A percentile compares a stretch with the other conserved stretches of the same genome.
phyloP scores from a whole-genome alignment of 2,329 filamentous ascomycete genomes.

The Microdochium bolleyi region DNA sequence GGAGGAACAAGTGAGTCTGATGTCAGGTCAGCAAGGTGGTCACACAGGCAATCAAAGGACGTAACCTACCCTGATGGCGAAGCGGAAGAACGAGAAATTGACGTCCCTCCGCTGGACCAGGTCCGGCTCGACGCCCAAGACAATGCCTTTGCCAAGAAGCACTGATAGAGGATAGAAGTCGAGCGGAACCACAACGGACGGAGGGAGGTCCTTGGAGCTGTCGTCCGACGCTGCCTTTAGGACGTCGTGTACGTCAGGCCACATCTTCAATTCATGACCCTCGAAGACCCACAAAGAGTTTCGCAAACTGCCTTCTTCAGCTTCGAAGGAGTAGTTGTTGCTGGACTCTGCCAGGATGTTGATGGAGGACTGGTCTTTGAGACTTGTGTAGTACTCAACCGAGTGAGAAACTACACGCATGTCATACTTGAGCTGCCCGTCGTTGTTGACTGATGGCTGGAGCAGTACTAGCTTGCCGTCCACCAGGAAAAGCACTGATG shows the following conservation, averaged over 20 bases:
- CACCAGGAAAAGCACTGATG: constrained; percentile 91
- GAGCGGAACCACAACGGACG: constrained; percentile 69
- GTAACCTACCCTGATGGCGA: constrained; percentile 71
- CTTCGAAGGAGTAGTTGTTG: constrained; percentile 19
- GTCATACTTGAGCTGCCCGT: constrained; percentile 87
- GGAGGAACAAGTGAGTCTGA: constrained; percentile 90
- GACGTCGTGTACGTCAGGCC: constrained; percentile 83
- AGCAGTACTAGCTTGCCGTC: constrained; percentile 93
- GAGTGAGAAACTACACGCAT: constrained; percentile 96
- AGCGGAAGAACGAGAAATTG: constrained; percentile 82
- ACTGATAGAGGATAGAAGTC: constrained; percentile 94
- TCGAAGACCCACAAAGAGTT: constrained; percentile 96
- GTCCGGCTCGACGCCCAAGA: constrained; percentile 86
- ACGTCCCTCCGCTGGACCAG: constrained; percentile 89
- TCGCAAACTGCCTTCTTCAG: constrained; percentile 46
- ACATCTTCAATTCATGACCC: constrained; percentile 75
- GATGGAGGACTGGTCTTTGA: constrained; percentile 69
- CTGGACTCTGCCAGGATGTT: constrained; percentile 14
- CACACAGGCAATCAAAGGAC: not conserved
- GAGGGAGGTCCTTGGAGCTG: constrained; percentile 60
- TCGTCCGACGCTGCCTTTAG: constrained; percentile 63
- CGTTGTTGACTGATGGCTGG: constrained; percentile 75
- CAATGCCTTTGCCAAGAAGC: constrained; percentile 79
- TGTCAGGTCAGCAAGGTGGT: constrained; percentile 6
- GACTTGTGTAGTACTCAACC: constrained; percentile 89